These are phyloP conservation scores for Gymnopilus junonius DNA, from an alignment of 768 basidiomycete genomes.

Conservation along the genomic window DNA sequence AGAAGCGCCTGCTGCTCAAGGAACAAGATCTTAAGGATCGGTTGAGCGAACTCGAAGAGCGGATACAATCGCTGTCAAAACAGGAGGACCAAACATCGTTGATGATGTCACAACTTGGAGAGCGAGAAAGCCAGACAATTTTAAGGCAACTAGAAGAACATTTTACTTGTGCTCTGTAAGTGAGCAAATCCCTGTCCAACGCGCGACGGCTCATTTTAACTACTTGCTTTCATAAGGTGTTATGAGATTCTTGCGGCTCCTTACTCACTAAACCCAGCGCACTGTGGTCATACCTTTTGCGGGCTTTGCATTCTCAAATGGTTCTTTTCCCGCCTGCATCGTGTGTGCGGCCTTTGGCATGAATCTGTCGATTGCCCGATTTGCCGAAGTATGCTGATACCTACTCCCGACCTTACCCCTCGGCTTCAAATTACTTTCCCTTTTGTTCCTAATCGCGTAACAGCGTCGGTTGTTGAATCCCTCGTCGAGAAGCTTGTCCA, in stretches of 20 bases:
- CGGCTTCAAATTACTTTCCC: constrained; percentile 58
- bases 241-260: constrained; percentile 70
- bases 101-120: constrained; percentile 45
- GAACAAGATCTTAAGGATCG: constrained; percentile 45
- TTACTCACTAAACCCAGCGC: constrained; percentile 53
- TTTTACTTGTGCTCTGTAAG: constrained; percentile 69
- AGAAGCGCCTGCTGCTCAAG: constrained; percentile 37
- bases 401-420: constrained; percentile 56
- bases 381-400: constrained; percentile 58
- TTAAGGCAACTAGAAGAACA: constrained; percentile 62
- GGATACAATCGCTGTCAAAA: constrained; percentile 38
- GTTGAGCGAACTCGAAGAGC: constrained; percentile 43
- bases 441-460: constrained; percentile 65
- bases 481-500: constrained; percentile 52
- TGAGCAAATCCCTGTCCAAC: constrained; percentile 1
- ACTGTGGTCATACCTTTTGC: constrained; percentile 74
- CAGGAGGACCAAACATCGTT: constrained; percentile 46
- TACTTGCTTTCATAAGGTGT: constrained; percentile 46
- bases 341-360: constrained; percentile 68
- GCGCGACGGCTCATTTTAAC: neutral
- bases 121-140: constrained; percentile 44
- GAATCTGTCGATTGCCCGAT: constrained; percentile 70
- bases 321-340: constrained; percentile 71
- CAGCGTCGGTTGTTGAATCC: constrained; percentile 54
- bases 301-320: constrained; percentile 68